Conservation (phyloP, 768 basidiomycete genomes). For the Paxillus rubicundulus region DNA sequence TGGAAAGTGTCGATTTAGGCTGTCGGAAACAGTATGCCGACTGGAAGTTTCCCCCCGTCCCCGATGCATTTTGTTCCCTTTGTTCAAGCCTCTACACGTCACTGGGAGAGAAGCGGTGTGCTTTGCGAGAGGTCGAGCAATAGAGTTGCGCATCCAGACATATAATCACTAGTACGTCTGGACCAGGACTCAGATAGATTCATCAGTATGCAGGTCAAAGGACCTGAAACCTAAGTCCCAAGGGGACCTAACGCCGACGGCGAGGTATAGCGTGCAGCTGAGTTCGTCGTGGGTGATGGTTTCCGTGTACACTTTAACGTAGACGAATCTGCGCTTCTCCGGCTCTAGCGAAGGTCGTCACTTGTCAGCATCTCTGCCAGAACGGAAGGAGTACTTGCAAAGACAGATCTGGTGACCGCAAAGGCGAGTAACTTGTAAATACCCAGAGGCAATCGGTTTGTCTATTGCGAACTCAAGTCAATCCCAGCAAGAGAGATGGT, state of each 20-base stretch:
- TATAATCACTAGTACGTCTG: conserved; percentile 51
- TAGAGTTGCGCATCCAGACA: conserved; percentile 47
- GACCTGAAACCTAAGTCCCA: neutral
- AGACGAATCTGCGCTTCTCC: conserved; percentile 63
- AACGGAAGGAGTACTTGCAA: neutral
- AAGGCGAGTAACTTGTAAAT: conserved; percentile 33
- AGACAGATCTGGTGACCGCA: neutral
- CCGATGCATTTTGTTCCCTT: neutral
- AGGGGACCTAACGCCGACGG: conserved; percentile 37
- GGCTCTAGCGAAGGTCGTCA: conserved; percentile 44
- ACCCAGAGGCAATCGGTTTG: conserved; percentile 41
- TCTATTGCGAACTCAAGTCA: no score
- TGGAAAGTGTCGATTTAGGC: neutral
- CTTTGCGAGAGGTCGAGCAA: conserved; percentile 76
- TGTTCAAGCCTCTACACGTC: neutral
- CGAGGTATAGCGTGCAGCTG: conserved; percentile 59
- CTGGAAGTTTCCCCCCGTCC: neutral
- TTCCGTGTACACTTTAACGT: conserved; percentile 48
- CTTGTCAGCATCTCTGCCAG: neutral
- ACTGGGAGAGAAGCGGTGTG: conserved; percentile 78
- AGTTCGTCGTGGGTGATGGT: conserved; percentile 62
- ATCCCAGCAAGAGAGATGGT: no score
- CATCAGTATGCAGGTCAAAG: neutral
- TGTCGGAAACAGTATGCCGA: neutral
- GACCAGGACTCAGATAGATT: conserved; percentile 47